A percentile compares a stretch with the other conserved stretches of the same genome.
Evolutionary conservation across 2,329 filamentous ascomycete genomes (phyloP).

Genomic region (Diaporthe eres): DNA sequence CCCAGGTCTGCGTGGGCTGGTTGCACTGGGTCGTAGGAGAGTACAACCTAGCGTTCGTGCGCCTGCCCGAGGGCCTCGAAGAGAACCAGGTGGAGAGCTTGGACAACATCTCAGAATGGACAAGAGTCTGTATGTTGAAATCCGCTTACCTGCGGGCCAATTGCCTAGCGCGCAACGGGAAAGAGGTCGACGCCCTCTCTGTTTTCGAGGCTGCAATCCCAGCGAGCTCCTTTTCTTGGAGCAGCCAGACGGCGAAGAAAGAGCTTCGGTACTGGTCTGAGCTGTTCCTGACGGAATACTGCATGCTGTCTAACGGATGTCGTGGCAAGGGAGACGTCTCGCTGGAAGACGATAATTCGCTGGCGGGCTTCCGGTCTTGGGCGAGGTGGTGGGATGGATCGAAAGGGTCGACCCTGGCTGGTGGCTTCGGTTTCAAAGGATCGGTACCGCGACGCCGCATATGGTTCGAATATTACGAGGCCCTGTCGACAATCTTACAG

Average conservation of each 20-base stretch:
- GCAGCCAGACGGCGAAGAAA: slow-evolving; percentile 66
- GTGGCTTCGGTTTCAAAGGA: slow-evolving; percentile 71
- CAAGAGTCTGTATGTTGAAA: slow-evolving; percentile 85
- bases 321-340: slow-evolving; percentile 65
- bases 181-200: slow-evolving; percentile 71
- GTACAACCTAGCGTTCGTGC: slow-evolving; percentile 71
- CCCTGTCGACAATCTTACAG: slow-evolving; percentile 82
- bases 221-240: slow-evolving; percentile 69
- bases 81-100: slow-evolving; percentile 66
- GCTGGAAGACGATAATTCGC: slow-evolving; percentile 65
- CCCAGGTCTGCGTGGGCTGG: slow-evolving; percentile 87
- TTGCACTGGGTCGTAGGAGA: slow-evolving; percentile 84
- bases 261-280: slow-evolving; percentile 86
- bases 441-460: slow-evolving; percentile 75
- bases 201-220: slow-evolving; percentile 77
- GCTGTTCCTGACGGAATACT: slow-evolving; percentile 81
- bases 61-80: slow-evolving; percentile 75
- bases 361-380: slow-evolving; percentile 77
- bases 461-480: slow-evolving; percentile 88
- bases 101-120: slow-evolving; percentile 78
- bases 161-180: slow-evolving; percentile 65
- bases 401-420: slow-evolving; percentile 61
- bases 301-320: slow-evolving; percentile 76
- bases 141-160: slow-evolving; percentile 83
- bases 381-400: slow-evolving; percentile 74